These are phyloP conservation scores for Fusarium humuli DNA, from an alignment of 2,329 filamentous ascomycete species.

Conservation along the genomic window DNA sequence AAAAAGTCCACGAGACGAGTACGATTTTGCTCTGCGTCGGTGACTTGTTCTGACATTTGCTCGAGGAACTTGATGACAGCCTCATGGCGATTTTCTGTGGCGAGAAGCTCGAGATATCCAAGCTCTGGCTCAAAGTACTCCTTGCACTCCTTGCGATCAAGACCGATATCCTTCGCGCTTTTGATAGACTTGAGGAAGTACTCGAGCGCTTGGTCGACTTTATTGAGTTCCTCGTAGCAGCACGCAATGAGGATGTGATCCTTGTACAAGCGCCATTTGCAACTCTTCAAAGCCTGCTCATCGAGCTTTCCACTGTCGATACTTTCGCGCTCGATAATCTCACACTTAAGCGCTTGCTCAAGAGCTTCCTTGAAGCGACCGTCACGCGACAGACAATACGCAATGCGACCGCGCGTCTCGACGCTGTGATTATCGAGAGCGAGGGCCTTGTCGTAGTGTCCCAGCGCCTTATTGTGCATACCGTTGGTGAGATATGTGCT, in stretches of 20 bases:
- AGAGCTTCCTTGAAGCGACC: slow-evolving; percentile 53
- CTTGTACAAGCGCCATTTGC: slow-evolving; percentile 56
- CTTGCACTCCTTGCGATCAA: slow-evolving; percentile 47
- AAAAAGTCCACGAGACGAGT: slow-evolving; percentile 53
- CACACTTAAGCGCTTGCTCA: slow-evolving; percentile 53
- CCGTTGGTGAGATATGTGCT: slow-evolving; percentile 55
- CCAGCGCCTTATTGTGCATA: slow-evolving; percentile 51
- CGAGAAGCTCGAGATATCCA: slow-evolving; percentile 53
- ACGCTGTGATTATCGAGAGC: slow-evolving; percentile 54
- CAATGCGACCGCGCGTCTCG: slow-evolving; percentile 56
- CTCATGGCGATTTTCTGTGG: slow-evolving; percentile 52
- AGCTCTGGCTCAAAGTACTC: slow-evolving; percentile 55
- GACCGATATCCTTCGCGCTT: slow-evolving; percentile 42
- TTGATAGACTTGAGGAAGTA: slow-evolving; percentile 55
- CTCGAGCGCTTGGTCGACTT: slow-evolving; percentile 49
- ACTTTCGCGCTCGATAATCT: slow-evolving; percentile 50
- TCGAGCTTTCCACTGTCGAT: slow-evolving; percentile 45
- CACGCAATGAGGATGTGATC: slow-evolving; percentile 55
- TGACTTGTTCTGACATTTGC: slow-evolving; percentile 47
- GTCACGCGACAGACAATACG: slow-evolving; percentile 54
- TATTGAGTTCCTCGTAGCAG: slow-evolving; percentile 51
- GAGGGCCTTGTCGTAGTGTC: slow-evolving; percentile 53
- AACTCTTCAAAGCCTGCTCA: slow-evolving; percentile 42
- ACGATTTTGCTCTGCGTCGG: slow-evolving; percentile 39
- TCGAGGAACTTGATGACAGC: slow-evolving; percentile 53